Base-by-base conservation (phyloP, 306 rosid genomes). In the Cyclanthera cordifolia region DNA sequence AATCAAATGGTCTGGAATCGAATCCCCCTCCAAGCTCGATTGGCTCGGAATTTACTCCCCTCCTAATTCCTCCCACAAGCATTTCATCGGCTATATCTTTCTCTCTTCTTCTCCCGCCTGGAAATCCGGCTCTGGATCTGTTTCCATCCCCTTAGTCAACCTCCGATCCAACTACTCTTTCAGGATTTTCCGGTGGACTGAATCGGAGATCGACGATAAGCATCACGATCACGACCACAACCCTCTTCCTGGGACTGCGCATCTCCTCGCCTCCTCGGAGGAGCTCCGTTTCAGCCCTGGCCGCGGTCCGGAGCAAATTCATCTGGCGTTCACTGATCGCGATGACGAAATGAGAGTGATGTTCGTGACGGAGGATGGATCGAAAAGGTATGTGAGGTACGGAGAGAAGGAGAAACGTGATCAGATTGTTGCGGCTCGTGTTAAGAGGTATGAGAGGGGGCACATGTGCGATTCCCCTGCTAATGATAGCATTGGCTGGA, bases 401-500 rank as follows among this genome's bases (percentile, higher is more conserved):
- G 96, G 99, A 15, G 77, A 72, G 74, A 75, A 47, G 1, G 66
- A 80, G 5, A 16, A 53, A 68, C 72, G 87, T 9, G 82, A 73
- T 2, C 70, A 67, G 8, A 69, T 64, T 78, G 89, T 67, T 27
- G 73, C 63, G 70, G 87, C 95, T 2, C 76, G 85, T 67, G 88
- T 82, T 68, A 68, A 10, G 76, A 75, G 91, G 82, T 93, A 93
- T 45, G 94, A 86, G 79, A 85, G 79, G 81, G 79, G 80, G 57
- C 83, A 93, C 78, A 84, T 87, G 96, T 93, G 98, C 70, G 89
- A 89, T 56, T 73, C 86, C 9, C 95, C 98, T 7, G 98, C 96
- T 4, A 93, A 87, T 57, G 4, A 61, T 0, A 86, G 83, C 27
- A 27, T 79, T 3, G 98, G 94, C 3, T 89, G 96, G 98, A 87